Conservation (phyloP, 164 flowering plant genomes). For the Vitis cinerea region DNA sequence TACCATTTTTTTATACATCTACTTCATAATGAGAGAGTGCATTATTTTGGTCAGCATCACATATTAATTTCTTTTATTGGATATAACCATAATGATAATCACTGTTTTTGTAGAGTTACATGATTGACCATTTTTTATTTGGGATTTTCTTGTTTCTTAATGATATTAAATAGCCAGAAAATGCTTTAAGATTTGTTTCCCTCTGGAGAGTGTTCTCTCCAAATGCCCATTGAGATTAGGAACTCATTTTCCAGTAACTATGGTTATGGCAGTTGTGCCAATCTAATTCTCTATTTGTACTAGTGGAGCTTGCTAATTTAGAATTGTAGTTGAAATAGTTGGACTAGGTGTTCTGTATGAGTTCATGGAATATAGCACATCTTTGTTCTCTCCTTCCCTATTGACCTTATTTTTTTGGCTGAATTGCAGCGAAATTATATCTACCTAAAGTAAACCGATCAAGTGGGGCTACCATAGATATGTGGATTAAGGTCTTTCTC, state of each 20-base stretch:
- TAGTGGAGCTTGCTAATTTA: neutral
- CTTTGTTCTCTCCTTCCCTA: neutral
- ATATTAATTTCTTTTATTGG: too few species aligned
- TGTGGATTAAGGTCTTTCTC: constrained; percentile 80
- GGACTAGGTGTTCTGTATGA: neutral
- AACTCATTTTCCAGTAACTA: neutral
- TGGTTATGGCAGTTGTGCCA: neutral
- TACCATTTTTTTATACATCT: too few species aligned
- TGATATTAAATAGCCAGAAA: too few species aligned
- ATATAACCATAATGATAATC: too few species aligned
- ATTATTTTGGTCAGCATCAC: too few species aligned
- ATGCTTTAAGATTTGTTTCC: neutral
- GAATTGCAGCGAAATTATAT: constrained; percentile 70
- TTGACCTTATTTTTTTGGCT: neutral
- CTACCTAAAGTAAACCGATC: constrained; percentile 71
- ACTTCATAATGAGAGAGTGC: too few species aligned
- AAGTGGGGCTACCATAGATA: constrained; percentile 71
- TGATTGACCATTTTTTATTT: too few species aligned
- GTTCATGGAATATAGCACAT: neutral
- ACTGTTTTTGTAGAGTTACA: too few species aligned
- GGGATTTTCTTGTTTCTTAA: too few species aligned
- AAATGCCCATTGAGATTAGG: neutral
- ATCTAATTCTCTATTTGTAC: neutral
- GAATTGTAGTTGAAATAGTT: neutral
- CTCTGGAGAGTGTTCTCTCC: neutral